These are phyloP conservation scores for Colletotrichum sublineola DNA, from an alignment of 2,329 filamentous ascomycete species.

Conservation along the genomic window DNA sequence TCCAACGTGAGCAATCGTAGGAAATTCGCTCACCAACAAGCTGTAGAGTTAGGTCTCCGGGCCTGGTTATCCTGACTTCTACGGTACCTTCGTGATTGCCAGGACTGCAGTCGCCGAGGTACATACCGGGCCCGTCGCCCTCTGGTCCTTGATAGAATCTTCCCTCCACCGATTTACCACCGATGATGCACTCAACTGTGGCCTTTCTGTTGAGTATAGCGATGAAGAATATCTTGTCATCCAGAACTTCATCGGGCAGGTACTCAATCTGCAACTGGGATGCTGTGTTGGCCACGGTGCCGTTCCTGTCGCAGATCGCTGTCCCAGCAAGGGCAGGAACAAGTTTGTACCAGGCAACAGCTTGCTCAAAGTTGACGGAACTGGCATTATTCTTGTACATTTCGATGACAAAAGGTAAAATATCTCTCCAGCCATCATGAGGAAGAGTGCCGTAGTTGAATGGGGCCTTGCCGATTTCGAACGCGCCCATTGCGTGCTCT, in stretches of 20 bases:
- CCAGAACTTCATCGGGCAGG: constrained; percentile 39
- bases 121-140: no score
- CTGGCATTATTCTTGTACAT: constrained; percentile 59
- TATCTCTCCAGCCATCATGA: constrained; percentile 62
- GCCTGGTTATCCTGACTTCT: no score
- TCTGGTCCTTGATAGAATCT: no score
- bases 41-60: no score
- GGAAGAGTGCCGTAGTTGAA: constrained; percentile 57
- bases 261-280: constrained; percentile 46
- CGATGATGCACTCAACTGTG: not conserved
- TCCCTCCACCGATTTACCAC: not conserved
- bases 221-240: constrained; percentile 44
- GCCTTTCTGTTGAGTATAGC: not conserved
- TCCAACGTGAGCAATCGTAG: no score
- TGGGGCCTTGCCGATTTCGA: constrained; percentile 51
- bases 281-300: constrained; percentile 49
- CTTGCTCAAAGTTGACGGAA: constrained; percentile 45
- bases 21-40: no score
- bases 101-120: no score
- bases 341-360: constrained; percentile 51
- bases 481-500: constrained; percentile 46
- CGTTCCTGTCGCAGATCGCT: constrained; percentile 45
- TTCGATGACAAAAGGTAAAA: constrained; percentile 64
- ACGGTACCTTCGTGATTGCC: no score
- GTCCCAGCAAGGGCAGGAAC: constrained; percentile 42